A percentile compares a stretch with the other conserved stretches of the same genome.
Conservation (phyloP, 805 yeast genomes). For the Zygosaccharomyces bailii region DNA sequence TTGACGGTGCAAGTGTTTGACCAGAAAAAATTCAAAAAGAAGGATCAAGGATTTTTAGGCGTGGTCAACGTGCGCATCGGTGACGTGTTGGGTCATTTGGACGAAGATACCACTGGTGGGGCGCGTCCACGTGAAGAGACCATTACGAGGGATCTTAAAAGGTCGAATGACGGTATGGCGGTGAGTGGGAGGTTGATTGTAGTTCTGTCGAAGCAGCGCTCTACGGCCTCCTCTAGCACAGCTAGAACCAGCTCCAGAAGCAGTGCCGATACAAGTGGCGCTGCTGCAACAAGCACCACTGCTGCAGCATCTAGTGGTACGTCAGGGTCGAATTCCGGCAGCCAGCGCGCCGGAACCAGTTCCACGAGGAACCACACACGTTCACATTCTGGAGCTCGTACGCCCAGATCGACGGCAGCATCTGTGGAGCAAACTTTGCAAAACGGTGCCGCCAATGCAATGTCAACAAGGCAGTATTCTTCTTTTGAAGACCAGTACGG, state of each 20-base stretch:
- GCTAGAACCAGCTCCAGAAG: slow-evolving; percentile 13
- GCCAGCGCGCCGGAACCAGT: background rate
- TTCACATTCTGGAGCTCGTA: slow-evolving; percentile 16
- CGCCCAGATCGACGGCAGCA: slow-evolving; percentile 28
- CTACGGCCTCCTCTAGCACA: slow-evolving; percentile 32
- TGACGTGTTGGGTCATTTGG: slow-evolving; percentile 63
- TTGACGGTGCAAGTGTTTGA: slow-evolving; percentile 93
- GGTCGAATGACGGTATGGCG: slow-evolving; percentile 84
- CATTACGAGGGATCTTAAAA: slow-evolving; percentile 85
- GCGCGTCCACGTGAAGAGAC: slow-evolving; percentile 60
- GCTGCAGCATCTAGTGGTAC: slow-evolving; percentile 17
- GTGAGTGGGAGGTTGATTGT: slow-evolving; percentile 92
- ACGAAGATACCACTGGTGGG: slow-evolving; percentile 43
- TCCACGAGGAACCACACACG: slow-evolving; percentile 4
- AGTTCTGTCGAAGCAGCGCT: slow-evolving; percentile 47
- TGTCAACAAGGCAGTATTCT: slow-evolving; percentile 59
- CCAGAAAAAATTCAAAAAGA: slow-evolving; percentile 94
- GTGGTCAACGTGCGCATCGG: slow-evolving; percentile 89
- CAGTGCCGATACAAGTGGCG: slow-evolving; percentile 17
- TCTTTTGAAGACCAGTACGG: slow-evolving; percentile 98
- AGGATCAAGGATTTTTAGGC: slow-evolving; percentile 97
- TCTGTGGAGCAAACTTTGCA: slow-evolving; percentile 33
- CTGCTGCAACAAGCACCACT: slow-evolving; percentile 27
- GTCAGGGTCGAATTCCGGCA: slow-evolving; percentile 7
- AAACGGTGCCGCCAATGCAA: slow-evolving; percentile 27